Base-by-base conservation (phyloP, 1,139 yeast genomes). In the Sugiyamaella pinicola region DNA sequence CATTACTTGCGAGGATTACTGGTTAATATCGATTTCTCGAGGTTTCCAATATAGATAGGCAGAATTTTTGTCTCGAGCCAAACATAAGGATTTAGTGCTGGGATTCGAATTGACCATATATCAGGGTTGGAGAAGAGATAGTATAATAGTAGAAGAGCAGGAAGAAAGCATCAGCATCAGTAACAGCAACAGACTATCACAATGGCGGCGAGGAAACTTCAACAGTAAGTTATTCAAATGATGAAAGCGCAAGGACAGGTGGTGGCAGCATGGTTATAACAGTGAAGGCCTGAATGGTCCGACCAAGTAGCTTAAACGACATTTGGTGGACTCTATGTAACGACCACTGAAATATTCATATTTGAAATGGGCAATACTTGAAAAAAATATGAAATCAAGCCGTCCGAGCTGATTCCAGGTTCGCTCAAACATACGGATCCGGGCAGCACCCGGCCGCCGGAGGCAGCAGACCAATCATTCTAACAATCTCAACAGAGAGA, bases 121-220 rank as follows among this genome's bases (percentile, higher is more conserved):
- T 22, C n/a, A 12, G 47, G 40, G 8, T n/a, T 18, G 26, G 28
- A 21, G 21, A 26, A 31, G 24, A 10, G n/a, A 10, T 12, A n/a
- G 34, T 5, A n/a, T 18, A 6, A 13, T 29, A 15, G 9, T 10
- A 12, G 24, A 10, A 19, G 28, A 4, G 22, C 37, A 15, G 4
- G 3, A 18, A 19, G 31, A 15, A 24, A 24, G 28, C 8, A 6
- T 6, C 8, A 24, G 28, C 9, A 9, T 24, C 8, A 12, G 8
- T 5, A 31, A 4, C 17, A 31, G 12, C 17, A 29, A 18, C 5
- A 28, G 28, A 19, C 28, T 18, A 17, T 45, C 33, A 54, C 50
- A 56, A 83, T 84, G 89, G 83, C 88, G 49, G 85, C 82, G 62
- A 72, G 88, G 67, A 83, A 83, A 66, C 70, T 83, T 51, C 84